These are phyloP conservation scores for Flaveria sonorensis DNA, from an alignment of 129 eudicot species.

Conservation along the genomic window DNA sequence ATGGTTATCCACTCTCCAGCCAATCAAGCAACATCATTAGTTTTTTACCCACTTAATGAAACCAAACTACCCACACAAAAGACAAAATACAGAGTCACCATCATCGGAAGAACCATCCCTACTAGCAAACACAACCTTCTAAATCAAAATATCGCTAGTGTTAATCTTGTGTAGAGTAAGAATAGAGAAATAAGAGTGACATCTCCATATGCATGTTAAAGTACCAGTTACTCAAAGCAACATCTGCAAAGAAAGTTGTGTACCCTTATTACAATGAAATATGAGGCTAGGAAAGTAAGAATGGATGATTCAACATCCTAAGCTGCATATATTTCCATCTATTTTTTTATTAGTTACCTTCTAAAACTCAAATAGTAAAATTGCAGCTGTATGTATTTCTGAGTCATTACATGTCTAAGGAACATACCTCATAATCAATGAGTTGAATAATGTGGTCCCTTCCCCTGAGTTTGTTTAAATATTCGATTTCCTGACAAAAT, in stretches of 20 bases:
- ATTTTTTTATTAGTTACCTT: neutral
- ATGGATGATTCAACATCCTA: conserved; percentile 18
- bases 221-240: conserved; percentile 20
- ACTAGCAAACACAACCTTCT: neutral
- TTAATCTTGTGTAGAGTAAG: neutral
- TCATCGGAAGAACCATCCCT: neutral
- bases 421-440: conserved; percentile 86
- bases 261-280: conserved; percentile 17
- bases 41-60: neutral
- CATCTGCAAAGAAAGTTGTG: conserved; percentile 51
- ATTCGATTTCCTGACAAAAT: conserved; percentile 92
- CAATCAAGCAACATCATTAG: neutral
- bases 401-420: conserved; percentile 25
- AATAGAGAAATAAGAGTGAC: neutral
- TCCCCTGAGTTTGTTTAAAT: conserved; percentile 77
- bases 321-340: neutral
- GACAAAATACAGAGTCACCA: neutral
- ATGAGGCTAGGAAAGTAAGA: conserved; percentile 49
- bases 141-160: neutral
- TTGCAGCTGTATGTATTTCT: conserved; percentile 47
- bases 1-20: neutral
- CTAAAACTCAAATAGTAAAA: conserved; percentile 19
- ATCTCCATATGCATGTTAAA: neutral
- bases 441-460: conserved; percentile 88
- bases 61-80: neutral